phyloP scores from a whole-genome alignment of 257 asterid genomes.

The Nemophila menziesii region DNA sequence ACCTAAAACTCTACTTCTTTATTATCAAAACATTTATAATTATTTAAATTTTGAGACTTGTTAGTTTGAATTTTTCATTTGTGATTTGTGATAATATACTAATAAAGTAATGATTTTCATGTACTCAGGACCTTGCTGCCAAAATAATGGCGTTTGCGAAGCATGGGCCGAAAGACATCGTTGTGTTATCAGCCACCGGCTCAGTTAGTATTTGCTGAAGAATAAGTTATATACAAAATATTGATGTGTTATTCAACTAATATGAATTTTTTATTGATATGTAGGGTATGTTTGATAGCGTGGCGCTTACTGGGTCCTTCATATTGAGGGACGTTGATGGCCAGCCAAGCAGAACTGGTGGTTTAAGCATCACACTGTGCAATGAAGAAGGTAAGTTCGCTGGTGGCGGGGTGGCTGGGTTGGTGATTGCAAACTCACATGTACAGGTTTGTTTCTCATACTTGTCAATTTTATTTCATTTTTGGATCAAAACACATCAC shows the following conservation, averaged over 20 bases:
- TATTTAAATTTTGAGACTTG: not conserved
- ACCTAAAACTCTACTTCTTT: not conserved
- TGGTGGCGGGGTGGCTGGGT: constrained; percentile 15
- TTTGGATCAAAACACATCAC: no score
- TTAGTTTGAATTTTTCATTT: constrained; percentile 3
- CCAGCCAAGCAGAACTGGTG: constrained; percentile 8
- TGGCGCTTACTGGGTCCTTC: constrained; percentile 17
- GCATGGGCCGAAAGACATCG: constrained; percentile 40
- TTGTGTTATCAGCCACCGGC: constrained; percentile 50
- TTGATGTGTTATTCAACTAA: constrained; percentile 4
- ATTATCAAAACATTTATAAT: not conserved
- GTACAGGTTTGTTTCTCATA: constrained; percentile 11
- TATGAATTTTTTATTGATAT: constrained; percentile 2
- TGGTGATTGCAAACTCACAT: constrained; percentile 6
- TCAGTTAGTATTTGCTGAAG: constrained; percentile 10
- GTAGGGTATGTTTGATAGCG: constrained; percentile 11
- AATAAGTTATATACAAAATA: not conserved
- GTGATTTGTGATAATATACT: no score
- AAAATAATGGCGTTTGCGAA: constrained; percentile 54
- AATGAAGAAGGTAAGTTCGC: constrained; percentile 8
- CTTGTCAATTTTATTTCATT: no score
- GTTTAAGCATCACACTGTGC: constrained; percentile 4
- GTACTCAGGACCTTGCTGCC: constrained; percentile 46
- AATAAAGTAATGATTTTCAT: no score
- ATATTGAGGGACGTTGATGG: constrained; percentile 4